These are phyloP conservation scores for Hyphodiscus hymeniophilus DNA, from an alignment of 495 filamentous ascomycete species.

Conservation along the genomic window DNA sequence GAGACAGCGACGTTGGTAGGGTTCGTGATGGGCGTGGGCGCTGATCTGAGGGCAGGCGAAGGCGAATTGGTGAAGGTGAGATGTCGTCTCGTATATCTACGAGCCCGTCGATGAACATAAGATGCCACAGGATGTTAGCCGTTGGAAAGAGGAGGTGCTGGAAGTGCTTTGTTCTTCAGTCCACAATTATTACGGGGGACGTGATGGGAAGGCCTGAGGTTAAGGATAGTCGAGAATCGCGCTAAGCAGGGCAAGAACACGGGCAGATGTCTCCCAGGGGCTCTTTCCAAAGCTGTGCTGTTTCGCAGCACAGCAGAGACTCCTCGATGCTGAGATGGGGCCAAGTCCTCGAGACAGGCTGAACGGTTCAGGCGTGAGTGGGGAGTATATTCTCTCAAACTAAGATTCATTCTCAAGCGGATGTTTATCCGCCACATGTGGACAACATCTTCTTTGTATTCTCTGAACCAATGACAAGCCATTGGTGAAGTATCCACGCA, in stretches of 20 bases:
- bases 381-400: too few relatives aligned
- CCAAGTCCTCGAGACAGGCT: too few relatives aligned
- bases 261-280: background rate
- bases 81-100: constrained; percentile 4
- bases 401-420: too few relatives aligned
- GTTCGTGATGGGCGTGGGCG: constrained; percentile 5
- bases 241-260: background rate
- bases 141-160: background rate
- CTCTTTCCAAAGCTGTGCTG: background rate
- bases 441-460: too few relatives aligned
- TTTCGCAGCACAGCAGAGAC: background rate
- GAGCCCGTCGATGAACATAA: constrained; percentile 9
- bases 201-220: too few relatives aligned
- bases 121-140: constrained; percentile 6
- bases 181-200: constrained; percentile 2
- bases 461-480: too few relatives aligned
- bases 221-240: too few relatives aligned
- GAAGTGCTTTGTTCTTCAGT: constrained; percentile 15
- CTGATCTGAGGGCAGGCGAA: background rate
- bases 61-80: background rate
- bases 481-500: too few relatives aligned
- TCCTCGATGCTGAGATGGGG: too few relatives aligned
- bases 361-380: too few relatives aligned
- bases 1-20: constrained; percentile 11
- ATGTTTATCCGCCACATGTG: too few relatives aligned